A percentile compares a stretch with the other conserved stretches of the same genome.
Conservation (phyloP, 306 rosid species). For the Casuarina equisetifolia region DNA sequence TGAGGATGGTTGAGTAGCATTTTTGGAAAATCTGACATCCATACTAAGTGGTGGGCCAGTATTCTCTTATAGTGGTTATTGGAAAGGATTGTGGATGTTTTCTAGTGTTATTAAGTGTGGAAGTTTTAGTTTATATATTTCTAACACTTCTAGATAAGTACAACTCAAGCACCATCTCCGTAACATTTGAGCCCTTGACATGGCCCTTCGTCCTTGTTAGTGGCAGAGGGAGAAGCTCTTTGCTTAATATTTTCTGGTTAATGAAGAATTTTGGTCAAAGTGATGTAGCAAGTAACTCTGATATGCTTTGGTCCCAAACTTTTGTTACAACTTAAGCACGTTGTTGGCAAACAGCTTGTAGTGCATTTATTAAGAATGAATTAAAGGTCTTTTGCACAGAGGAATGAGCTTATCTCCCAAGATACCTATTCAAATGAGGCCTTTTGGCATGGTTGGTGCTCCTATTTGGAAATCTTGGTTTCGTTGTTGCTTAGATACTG, state of each 20-base stretch:
- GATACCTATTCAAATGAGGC: not conserved
- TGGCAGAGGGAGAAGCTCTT: not conserved
- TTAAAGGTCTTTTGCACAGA: not conserved
- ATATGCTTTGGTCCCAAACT: not conserved
- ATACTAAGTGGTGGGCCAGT: not conserved
- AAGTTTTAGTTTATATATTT: not conserved
- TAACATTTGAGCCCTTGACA: not conserved
- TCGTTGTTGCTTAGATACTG: not conserved
- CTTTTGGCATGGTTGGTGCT: not conserved
- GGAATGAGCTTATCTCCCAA: not conserved
- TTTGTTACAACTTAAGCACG: not conserved
- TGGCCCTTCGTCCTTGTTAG: not conserved
- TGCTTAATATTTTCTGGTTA: not conserved
- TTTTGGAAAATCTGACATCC: not conserved
- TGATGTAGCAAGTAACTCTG: not conserved
- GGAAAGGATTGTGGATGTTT: not conserved
- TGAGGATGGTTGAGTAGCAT: not conserved
- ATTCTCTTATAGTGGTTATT: not conserved
- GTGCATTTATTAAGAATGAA: not conserved
- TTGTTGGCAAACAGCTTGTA: not conserved
- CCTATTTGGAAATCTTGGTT: not conserved
- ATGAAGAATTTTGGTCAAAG: not conserved
- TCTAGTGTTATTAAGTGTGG: not conserved
- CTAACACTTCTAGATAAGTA: not conserved
- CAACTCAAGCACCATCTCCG: not conserved